Percentiles rank a stretch among this genome's conserved stretches.
Evolutionary conservation across 257 asterid species (phyloP).

Genomic region (Lantana camara): DNA sequence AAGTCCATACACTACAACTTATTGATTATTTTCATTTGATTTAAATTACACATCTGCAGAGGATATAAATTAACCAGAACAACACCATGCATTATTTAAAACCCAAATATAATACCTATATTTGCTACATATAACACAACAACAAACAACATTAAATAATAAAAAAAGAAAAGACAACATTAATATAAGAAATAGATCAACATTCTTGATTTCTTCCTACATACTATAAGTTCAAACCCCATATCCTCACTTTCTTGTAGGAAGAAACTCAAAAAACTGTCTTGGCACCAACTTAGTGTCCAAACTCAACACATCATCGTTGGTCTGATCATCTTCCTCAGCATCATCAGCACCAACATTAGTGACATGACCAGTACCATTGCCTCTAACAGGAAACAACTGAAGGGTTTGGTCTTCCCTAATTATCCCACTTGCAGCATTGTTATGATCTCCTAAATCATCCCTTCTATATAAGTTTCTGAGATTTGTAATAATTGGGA

Average conservation of each 20-base stretch:
- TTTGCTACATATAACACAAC: no score
- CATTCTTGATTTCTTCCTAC: no score
- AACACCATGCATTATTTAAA: no score
- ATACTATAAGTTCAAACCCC: neutral
- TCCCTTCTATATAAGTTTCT: conserved; percentile 9
- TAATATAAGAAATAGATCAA: no score
- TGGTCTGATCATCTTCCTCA: conserved; percentile 3
- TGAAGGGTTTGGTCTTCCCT: conserved; percentile 43
- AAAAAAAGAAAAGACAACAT: no score
- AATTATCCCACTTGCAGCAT: neutral
- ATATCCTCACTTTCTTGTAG: conserved; percentile 33
- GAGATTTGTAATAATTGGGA: conserved; percentile 9
- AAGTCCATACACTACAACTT: no score
- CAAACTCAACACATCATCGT: conserved; percentile 12
- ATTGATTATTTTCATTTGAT: no score
- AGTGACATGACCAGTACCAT: conserved; percentile 3
- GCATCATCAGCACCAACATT: neutral
- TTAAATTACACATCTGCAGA: no score
- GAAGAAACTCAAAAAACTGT: conserved; percentile 61
- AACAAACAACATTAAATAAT: no score
- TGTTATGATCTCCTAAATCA: neutral
- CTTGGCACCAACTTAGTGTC: conserved; percentile 29
- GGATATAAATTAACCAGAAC: no score
- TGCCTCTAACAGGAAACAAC: conserved; percentile 47
- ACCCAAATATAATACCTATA: no score